Conservation (phyloP, 768 basidiomycete genomes). For the Suillus brevipes region DNA sequence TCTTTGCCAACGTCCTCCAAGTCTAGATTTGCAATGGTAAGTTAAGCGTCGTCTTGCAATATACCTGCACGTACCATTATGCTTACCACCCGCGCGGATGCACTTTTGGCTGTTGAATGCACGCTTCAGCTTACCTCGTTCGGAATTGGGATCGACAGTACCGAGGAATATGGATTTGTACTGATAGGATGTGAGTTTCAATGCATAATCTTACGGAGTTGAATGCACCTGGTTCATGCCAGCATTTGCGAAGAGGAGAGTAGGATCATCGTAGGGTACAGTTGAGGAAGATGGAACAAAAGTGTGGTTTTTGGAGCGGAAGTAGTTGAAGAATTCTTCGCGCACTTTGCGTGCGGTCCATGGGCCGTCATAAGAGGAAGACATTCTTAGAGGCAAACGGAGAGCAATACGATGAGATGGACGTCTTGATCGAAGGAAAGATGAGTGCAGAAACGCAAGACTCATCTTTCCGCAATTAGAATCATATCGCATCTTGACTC, state of each 20-base stretch:
- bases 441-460: constrained; percentile 10
- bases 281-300: constrained; percentile 91
- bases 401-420: constrained; percentile 21
- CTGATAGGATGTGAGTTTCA: constrained; percentile 40
- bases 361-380: constrained; percentile 35
- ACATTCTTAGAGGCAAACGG: constrained; percentile 23
- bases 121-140: constrained; percentile 85
- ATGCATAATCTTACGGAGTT: neutral
- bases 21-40: constrained; percentile 49
- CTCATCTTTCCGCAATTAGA: constrained; percentile 15
- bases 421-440: constrained; percentile 17
- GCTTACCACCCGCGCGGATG: constrained; percentile 97
- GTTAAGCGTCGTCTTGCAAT: neutral
- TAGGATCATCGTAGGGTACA: constrained; percentile 97
- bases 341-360: constrained; percentile 88
- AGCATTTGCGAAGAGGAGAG: constrained; percentile 96
- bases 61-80: constrained; percentile 68
- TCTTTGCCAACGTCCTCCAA: constrained; percentile 99
- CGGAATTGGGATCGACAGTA: constrained; percentile 93
- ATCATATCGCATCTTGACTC: constrained; percentile 10
- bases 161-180: constrained; percentile 98
- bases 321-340: constrained; percentile 89
- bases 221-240: constrained; percentile 87
- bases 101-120: constrained; percentile 98
- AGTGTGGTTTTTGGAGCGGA: constrained; percentile 74